phyloP scores from a whole-genome alignment of 2,329 filamentous ascomycete species.

The Fonsecaea pedrosoi region DNA sequence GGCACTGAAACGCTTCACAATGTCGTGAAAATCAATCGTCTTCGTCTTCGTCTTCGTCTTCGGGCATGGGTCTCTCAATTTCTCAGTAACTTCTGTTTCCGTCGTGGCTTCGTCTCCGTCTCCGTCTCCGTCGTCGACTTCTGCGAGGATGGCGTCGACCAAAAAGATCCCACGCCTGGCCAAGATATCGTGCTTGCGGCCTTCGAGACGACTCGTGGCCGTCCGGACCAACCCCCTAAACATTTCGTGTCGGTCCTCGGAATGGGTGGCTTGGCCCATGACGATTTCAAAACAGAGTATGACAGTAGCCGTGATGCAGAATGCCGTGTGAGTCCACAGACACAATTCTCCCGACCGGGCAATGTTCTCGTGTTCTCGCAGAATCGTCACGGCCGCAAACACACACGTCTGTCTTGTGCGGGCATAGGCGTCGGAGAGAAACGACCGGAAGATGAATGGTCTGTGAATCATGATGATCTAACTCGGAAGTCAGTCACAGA shows the following conservation, averaged over 20 bases:
- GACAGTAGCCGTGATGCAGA: slow-evolving; percentile 6
- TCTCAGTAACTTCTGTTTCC: background rate
- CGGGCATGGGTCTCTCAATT: background rate
- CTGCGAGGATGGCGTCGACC: slow-evolving; percentile 1
- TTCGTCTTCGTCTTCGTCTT: background rate
- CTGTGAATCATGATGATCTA: slow-evolving; percentile 54
- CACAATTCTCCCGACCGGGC: slow-evolving; percentile 2
- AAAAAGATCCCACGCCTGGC: slow-evolving; percentile 1
- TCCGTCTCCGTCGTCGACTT: background rate
- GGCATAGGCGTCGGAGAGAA: background rate
- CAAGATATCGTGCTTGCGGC: background rate
- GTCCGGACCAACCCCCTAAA: background rate
- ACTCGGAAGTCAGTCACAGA: background rate
- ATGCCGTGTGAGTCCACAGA: slow-evolving; percentile 12
- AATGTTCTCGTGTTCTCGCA: slow-evolving; percentile 15
- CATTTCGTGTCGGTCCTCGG: background rate
- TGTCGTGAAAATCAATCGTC: background rate
- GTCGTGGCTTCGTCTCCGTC: background rate
- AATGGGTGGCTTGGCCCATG: background rate
- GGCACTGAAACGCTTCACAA: slow-evolving; percentile 1
- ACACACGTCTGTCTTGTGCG: slow-evolving; percentile 1
- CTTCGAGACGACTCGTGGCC: background rate
- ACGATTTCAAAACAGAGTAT: slow-evolving; percentile 8
- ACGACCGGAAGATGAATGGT: slow-evolving; percentile 47
- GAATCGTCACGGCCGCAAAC: slow-evolving; percentile 1